Percentiles rank a stretch among this genome's conserved stretches.
These are phyloP conservation scores for Fusarium piperis DNA, from an alignment of 2,329 filamentous ascomycete species.

Conservation along the genomic window DNA sequence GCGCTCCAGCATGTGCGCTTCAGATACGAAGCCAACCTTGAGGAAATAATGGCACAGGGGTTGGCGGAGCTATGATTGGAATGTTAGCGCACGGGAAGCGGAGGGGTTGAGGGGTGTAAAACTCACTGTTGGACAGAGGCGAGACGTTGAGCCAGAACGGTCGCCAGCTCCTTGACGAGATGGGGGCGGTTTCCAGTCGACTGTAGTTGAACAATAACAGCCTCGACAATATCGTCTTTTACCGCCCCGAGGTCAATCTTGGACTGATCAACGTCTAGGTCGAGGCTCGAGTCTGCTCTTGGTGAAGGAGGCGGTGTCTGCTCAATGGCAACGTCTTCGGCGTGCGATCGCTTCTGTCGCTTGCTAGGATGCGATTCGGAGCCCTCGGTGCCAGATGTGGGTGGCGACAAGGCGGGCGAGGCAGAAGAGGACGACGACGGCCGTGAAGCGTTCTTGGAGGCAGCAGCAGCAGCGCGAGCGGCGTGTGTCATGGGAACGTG, in stretches of 20 bases:
- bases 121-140: conserved; percentile 92
- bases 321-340: conserved; percentile 80
- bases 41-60: conserved; percentile 93
- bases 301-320: conserved; percentile 72
- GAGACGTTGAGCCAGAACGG: conserved; percentile 78
- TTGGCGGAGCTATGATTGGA: conserved; percentile 81
- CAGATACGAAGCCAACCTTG: conserved; percentile 86
- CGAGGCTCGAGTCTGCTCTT: conserved; percentile 41
- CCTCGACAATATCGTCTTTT: conserved; percentile 95
- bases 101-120: conserved; percentile 19
- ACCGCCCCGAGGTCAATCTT: conserved; percentile 77
- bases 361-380: conserved; percentile 62
- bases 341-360: conserved; percentile 83
- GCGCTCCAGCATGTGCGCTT: conserved; percentile 86
- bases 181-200: conserved; percentile 92
- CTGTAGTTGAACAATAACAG: conserved; percentile 86
- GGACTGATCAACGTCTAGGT: conserved; percentile 38
- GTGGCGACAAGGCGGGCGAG: conserved; percentile 45
- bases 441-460: conserved; percentile 53
- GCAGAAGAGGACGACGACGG: conserved; percentile 40
- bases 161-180: conserved; percentile 91
- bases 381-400: conserved; percentile 44
- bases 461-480: conserved; percentile 62
- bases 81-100: conserved; percentile 38
- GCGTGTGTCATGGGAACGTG: conserved; percentile 78